These are phyloP conservation scores for Globisporangium takayamanum DNA, from an alignment of 352 stramenopile species.

Conservation along the genomic window DNA sequence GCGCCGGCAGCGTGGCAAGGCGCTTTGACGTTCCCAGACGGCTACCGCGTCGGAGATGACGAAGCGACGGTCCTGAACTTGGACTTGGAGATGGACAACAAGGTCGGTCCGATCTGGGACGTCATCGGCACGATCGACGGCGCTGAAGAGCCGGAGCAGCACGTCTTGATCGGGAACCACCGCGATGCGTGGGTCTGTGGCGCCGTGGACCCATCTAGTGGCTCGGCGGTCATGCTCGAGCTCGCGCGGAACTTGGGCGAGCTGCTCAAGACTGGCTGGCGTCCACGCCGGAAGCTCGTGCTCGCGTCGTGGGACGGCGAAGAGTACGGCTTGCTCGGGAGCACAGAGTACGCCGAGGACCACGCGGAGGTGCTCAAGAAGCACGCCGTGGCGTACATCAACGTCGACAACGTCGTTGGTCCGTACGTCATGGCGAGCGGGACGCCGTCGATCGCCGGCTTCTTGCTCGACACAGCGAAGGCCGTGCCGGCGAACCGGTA, in stretches of 20 bases:
- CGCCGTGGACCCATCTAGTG: constrained; percentile 80
- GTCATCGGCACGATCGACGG: constrained; percentile 80
- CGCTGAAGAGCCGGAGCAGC: constrained; percentile 43
- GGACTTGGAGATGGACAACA: constrained; percentile 72
- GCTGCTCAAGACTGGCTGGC: constrained; percentile 61
- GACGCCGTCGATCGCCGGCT: constrained; percentile 59
- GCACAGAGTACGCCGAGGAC: constrained; percentile 78
- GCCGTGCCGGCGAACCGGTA: constrained; percentile 51
- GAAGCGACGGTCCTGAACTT: constrained; percentile 54
- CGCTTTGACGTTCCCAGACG: constrained; percentile 40
- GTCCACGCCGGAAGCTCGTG: constrained; percentile 63
- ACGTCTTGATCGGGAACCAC: constrained; percentile 88
- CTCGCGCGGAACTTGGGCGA: constrained; percentile 65
- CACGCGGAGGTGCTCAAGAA: constrained; percentile 39
- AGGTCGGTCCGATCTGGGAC: constrained; percentile 78
- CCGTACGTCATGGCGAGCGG: constrained; percentile 36
- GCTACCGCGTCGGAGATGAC: constrained; percentile 74
- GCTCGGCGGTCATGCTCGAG: constrained; percentile 76
- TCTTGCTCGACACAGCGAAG: constrained; percentile 47
- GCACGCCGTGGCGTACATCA: constrained; percentile 76
- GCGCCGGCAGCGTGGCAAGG: constrained; percentile 56
- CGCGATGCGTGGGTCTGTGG: constrained; percentile 89
- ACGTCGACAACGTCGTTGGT: constrained; percentile 74
- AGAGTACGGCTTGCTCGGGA: constrained; percentile 79
- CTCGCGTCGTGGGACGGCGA: constrained; percentile 84